Conservation (phyloP, 352 stramenopile species). For the Phytophthora idaei region DNA sequence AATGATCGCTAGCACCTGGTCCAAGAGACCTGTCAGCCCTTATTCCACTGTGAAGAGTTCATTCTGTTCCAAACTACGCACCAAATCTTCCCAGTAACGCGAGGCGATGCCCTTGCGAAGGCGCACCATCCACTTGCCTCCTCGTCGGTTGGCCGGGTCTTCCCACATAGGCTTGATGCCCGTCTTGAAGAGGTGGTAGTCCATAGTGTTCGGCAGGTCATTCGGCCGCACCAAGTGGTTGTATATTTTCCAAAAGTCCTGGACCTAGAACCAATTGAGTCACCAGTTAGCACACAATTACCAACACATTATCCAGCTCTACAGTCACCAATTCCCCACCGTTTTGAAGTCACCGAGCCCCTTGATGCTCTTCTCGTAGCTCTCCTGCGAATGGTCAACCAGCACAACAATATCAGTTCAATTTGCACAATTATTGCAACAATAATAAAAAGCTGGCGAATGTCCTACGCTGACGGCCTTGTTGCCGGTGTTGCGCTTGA, state of each 20-base stretch:
- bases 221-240: constrained; percentile 93
- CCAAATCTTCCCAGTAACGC: constrained; percentile 93
- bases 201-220: constrained; percentile 90
- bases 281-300: constrained; percentile 5
- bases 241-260: constrained; percentile 95
- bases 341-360: constrained; percentile 93
- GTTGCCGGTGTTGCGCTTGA: constrained; percentile 86
- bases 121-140: constrained; percentile 94
- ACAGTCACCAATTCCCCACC: constrained; percentile 28
- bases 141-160: constrained; percentile 89
- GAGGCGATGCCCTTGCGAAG: constrained; percentile 92
- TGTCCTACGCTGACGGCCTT: constrained; percentile 65
- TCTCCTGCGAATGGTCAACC: constrained; percentile 56
- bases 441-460: neutral
- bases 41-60: neutral
- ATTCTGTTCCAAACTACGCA: constrained; percentile 27
- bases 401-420: constrained; percentile 9
- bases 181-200: constrained; percentile 94
- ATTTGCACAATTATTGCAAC: constrained; percentile 6
- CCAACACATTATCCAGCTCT: neutral
- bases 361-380: constrained; percentile 96
- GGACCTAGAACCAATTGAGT: constrained; percentile 50
- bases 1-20: constrained; percentile 89
- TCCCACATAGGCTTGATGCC: constrained; percentile 96
- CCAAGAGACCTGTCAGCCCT: constrained; percentile 7